These are phyloP conservation scores for Tympanopsis confertula DNA, from an alignment of 2,329 filamentous ascomycete genomes.

Conservation along the genomic window DNA sequence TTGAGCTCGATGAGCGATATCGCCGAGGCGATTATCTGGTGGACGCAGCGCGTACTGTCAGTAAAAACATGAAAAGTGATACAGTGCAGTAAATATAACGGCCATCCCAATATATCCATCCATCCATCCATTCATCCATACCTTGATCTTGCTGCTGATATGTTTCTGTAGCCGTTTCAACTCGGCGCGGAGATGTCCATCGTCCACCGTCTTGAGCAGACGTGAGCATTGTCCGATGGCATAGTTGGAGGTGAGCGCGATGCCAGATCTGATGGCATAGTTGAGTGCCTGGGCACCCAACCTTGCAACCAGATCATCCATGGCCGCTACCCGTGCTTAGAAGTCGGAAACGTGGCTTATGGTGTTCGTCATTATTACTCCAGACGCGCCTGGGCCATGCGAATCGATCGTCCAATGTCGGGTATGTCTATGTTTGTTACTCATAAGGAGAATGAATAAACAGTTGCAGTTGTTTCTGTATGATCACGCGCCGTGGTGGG, in stretches of 20 bases:
- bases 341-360: constrained; percentile 3
- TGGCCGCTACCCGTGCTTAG: constrained; percentile 23
- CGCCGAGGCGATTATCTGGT: constrained; percentile 71
- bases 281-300: constrained; percentile 67
- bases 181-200: constrained; percentile 55
- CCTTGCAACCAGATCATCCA: constrained; percentile 55
- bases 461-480: no score
- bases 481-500: no score
- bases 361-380: background rate
- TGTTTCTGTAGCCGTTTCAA: constrained; percentile 60
- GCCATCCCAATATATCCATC: background rate
- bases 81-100: background rate
- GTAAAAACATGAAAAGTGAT: background rate
- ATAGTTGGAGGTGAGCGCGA: constrained; percentile 74
- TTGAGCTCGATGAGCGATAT: constrained; percentile 90
- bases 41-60: constrained; percentile 1
- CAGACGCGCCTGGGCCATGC: background rate
- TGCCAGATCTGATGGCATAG: constrained; percentile 80
- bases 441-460: no score
- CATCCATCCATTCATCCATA: constrained; percentile 21
- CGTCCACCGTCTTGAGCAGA: constrained; percentile 66
- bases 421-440: no score
- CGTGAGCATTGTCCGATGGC: constrained; percentile 73
- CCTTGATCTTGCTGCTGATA: constrained; percentile 76
- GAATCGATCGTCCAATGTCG: no score